Percentiles rank a stretch among this genome's conserved stretches.
These are phyloP conservation scores for Dactylellina sp. DNA, from an alignment of 2,329 filamentous ascomycete genomes.

Conservation along the genomic window DNA sequence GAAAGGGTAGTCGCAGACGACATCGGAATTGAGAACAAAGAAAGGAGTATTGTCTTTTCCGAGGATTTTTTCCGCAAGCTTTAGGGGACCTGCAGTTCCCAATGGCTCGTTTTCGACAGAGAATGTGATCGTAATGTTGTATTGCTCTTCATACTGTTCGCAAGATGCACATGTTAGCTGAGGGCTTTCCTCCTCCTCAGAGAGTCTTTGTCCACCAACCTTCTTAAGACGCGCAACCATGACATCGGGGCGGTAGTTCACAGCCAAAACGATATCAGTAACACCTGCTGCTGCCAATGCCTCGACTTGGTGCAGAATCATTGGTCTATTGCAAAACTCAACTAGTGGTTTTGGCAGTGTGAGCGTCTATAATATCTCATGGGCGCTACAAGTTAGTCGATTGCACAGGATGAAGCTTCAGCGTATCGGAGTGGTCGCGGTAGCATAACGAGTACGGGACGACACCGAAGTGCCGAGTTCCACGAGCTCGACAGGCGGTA, in stretches of 20 bases:
- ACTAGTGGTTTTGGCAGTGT: conserved; percentile 97
- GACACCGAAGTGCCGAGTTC: not conserved
- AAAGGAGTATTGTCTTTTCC: conserved; percentile 94
- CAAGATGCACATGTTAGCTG: no score
- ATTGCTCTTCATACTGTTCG: conserved; percentile 85
- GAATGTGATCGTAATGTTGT: conserved; percentile 95
- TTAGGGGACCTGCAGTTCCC: conserved; percentile 92
- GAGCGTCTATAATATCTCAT: conserved; percentile 77
- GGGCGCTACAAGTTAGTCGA: conserved; percentile 37
- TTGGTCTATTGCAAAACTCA: conserved; percentile 98
- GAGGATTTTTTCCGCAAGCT: conserved; percentile 91
- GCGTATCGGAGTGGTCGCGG: not conserved
- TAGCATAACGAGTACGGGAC: not conserved
- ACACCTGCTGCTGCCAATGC: conserved; percentile 92
- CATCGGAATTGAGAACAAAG: conserved; percentile 98
- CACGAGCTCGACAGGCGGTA: conserved; percentile 10
- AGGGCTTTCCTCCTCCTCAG: not conserved
- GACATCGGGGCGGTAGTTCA: conserved; percentile 98
- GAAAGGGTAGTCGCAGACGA: conserved; percentile 98
- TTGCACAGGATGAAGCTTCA: not conserved
- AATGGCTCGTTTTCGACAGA: conserved; percentile 96
- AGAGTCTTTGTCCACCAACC: conserved; percentile 68
- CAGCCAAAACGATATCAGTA: conserved; percentile 95
- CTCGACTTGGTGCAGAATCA: conserved; percentile 99
- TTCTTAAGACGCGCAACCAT: conserved; percentile 95